These are phyloP conservation scores for Exophiala dermatitidis DNA, from an alignment of 2,329 filamentous ascomycete species.

Conservation along the genomic window DNA sequence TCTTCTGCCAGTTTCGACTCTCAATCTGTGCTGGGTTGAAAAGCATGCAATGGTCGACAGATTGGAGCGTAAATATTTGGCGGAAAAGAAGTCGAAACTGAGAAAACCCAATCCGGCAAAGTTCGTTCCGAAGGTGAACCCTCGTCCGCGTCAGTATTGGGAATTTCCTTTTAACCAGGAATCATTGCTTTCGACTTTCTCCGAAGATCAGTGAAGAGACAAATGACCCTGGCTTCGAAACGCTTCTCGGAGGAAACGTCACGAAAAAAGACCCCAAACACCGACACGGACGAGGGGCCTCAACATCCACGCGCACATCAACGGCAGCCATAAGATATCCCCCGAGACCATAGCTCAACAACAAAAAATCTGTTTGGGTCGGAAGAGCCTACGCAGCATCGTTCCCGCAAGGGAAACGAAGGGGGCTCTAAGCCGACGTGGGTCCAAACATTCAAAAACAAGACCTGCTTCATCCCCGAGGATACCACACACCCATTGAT, in stretches of 20 bases:
- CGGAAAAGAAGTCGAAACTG: background rate
- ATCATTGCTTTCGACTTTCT: conserved; percentile 16
- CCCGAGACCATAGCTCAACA: conserved; percentile 24
- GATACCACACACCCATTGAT: conserved; percentile 12
- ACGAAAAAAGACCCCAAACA: conserved; percentile 7
- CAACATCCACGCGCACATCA: conserved; percentile 23
- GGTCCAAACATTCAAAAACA: conserved; percentile 16
- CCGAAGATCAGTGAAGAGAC: conserved; percentile 24
- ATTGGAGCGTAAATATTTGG: conserved; percentile 2
- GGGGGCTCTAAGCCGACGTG: conserved; percentile 17
- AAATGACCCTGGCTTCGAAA: conserved; percentile 1
- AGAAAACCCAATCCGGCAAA: background rate
- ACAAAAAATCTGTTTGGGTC: conserved; percentile 10
- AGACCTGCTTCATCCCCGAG: conserved; percentile 27
- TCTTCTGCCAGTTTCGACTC: conserved; percentile 3
- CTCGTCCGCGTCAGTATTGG: conserved; percentile 10
- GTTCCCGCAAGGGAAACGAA: conserved; percentile 5
- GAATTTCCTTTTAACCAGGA: conserved; percentile 3
- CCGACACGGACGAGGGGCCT: conserved; percentile 18
- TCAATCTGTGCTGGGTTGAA: conserved; percentile 5
- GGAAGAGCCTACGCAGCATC: conserved; percentile 18
- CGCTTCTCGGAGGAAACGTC: background rate
- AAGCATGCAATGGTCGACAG: conserved; percentile 9
- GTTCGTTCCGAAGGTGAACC: conserved; percentile 10
- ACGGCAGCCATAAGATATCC: conserved; percentile 20